Evolutionary conservation across 2,329 filamentous ascomycete species (phyloP), one percentile per base, ranked within the genome.

Genomic region (Phaeosphaeriaceae sp.): DNA sequence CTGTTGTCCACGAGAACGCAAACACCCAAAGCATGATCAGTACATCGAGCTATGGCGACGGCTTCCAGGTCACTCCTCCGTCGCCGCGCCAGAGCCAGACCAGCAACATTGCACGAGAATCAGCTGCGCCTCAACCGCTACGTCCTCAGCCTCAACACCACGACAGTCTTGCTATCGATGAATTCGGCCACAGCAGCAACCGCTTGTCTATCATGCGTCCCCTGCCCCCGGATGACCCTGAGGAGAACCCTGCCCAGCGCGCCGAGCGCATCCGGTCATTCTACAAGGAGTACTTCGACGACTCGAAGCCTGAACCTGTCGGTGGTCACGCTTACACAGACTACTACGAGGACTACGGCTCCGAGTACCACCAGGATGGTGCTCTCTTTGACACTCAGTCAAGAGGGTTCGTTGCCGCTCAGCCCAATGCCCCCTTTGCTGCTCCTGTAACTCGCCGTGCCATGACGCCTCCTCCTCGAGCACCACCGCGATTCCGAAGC

Each of bases 281-380:
- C 82, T 99, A 99, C 83, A 97, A 97, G 82, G 95, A 99, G 76
- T 99, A 99, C 81, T 99, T 99, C 69, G 95, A 98, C 66, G 94
- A 97, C 44, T 87, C 83, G 58, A 91, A 88, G 74, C 77, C 80
- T 1, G 80, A 79, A 44, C 74, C 72, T 36, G 70, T 65, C 17
- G 69, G 71, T 22, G 67, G 63, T 36, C 67, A 72, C 51, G 62
- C 66, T 22, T 74, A 81, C 60, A 80, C 80, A 36, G 80, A 81
- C 42, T 91, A 93, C 76, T 89, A 91, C 61, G 91, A 93, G 69
- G 91, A 94, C 68, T 91, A 92, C 70, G 88, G 90, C 57, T 81
- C 86, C 20, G 86, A 88, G 63, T 92, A 90, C 73, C 82, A 90
- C 73, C 82, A 88, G 48, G 89, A 92, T 56, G 85, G 86, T 22